phyloP scores from a whole-genome alignment of 2,329 filamentous ascomycete genomes.

The Pestalotiopsis sp. region DNA sequence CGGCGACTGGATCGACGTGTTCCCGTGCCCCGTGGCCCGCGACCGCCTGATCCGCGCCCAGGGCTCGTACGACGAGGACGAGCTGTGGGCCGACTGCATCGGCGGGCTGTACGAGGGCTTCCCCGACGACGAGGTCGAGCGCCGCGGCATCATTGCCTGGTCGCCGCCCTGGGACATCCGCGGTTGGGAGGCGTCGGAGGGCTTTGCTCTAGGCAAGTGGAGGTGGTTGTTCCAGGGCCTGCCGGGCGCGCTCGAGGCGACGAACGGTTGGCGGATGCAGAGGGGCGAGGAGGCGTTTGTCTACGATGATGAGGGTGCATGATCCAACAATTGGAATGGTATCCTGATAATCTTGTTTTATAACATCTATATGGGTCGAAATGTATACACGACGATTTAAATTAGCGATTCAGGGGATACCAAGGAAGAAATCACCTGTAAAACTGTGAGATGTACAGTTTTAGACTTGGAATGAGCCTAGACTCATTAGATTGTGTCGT shows the following conservation, averaged over 20 bases:
- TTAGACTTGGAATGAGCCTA: no score
- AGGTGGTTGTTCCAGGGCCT: slow-evolving; percentile 32
- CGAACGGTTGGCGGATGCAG: slow-evolving; percentile 36
- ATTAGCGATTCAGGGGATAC: no score
- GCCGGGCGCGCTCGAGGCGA: slow-evolving; percentile 32
- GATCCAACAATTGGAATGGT: no score
- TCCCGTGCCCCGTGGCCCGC: slow-evolving; percentile 39
- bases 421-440: no score
- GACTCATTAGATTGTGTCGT: no score
- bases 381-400: not conserved
- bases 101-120: slow-evolving; percentile 47
- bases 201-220: slow-evolving; percentile 39
- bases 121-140: slow-evolving; percentile 42
- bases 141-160: slow-evolving; percentile 45
- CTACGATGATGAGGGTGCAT: slow-evolving; percentile 19
- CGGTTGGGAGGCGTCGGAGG: slow-evolving; percentile 44
- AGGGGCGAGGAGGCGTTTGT: slow-evolving; percentile 34
- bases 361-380: not conserved
- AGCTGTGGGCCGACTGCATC: slow-evolving; percentile 43
- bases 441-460: no score
- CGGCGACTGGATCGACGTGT: slow-evolving; percentile 43
- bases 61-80: slow-evolving; percentile 43
- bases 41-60: slow-evolving; percentile 40
- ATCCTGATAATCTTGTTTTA: not conserved
- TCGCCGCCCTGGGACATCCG: slow-evolving; percentile 39